Base-by-base conservation (phyloP, 768 basidiomycete species). In the Podaxis mareebaensis region DNA sequence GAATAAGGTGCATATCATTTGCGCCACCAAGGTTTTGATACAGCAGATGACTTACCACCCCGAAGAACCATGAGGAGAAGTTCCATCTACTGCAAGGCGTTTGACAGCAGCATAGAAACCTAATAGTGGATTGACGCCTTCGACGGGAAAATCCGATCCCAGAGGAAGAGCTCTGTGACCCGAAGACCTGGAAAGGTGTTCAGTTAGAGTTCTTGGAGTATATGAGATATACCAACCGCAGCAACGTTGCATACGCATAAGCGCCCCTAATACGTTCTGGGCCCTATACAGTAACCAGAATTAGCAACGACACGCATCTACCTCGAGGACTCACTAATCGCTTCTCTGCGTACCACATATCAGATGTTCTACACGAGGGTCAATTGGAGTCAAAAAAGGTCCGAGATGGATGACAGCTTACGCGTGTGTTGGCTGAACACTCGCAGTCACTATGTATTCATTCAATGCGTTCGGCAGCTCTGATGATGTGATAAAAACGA, bases 91-190 rank as follows among this genome's bases (percentile, higher is more conserved):
- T 24, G 83, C 82, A 4, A 93, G 78, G 13, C 96, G 84, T 1
- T 93, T 82, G 2, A 95, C 83, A 0, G 94, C 93, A 4, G 96
- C 95, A 67, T 95, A 94, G 75, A 97, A 96, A 0, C 93, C 93
- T 3, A 91, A 78, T 38, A 98, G 77, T 0, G 96, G 96, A 70
- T 96, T 93, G 58, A 96, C 89, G 10, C 86, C 84, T 74, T 98
- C 96, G 3, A 98, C 88, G 0, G 96, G 96, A 74, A 98, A 97
- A 73, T 98, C 96, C 2, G 94, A 93, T 2, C 96, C 96, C 1
- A 98, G 80, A 0, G 94, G 88, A 2, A 96, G 61, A 26, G 20
- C 36, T 11, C 17, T 48, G 20, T 62, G 42, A 48, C 51, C 42
- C 28, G 61, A 62, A 28, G 28, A 20, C 12, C 61, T 62, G 44